phyloP scores from a whole-genome alignment of 306 rosid species.

The Sindora glabra region DNA sequence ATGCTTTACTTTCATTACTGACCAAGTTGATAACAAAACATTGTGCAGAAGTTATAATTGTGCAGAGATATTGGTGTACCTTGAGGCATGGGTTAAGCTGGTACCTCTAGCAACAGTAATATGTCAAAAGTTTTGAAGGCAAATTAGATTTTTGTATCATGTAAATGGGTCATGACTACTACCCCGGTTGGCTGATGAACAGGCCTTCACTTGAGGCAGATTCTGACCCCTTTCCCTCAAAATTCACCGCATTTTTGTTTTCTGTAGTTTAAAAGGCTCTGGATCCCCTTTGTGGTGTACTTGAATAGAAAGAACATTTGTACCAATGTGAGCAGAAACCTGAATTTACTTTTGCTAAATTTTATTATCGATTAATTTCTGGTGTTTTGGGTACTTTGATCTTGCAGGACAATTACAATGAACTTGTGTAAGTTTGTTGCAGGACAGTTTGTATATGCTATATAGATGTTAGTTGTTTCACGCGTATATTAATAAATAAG shows the following conservation, averaged over 20 bases:
- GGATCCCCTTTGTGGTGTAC: neutral
- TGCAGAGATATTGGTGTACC: conserved; percentile 21
- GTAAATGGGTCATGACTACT: conserved; percentile 19
- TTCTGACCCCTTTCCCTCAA: conserved; percentile 15
- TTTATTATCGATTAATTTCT: neutral
- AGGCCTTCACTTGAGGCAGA: conserved; percentile 44
- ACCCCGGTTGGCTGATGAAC: conserved; percentile 47
- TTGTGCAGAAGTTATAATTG: conserved; percentile 26
- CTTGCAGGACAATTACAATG: too few species aligned
- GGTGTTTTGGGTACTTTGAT: too few species aligned
- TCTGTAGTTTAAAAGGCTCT: neutral
- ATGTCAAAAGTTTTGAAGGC: conserved; percentile 23
- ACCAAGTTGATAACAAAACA: conserved; percentile 5
- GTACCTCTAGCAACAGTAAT: conserved; percentile 1
- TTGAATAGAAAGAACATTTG: neutral
- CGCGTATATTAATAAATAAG: too few species aligned
- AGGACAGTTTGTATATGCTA: too few species aligned
- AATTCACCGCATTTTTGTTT: conserved; percentile 5
- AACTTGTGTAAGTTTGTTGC: too few species aligned
- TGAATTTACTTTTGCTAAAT: neutral
- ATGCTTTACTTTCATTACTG: conserved; percentile 17
- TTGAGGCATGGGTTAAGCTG: conserved; percentile 3
- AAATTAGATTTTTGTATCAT: conserved; percentile 12
- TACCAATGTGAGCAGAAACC: neutral
- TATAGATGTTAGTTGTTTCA: too few species aligned